Evolutionary conservation across 1,284 basidiomycete species (phyloP).

Genomic region (Cystobasidium slooffiae): DNA sequence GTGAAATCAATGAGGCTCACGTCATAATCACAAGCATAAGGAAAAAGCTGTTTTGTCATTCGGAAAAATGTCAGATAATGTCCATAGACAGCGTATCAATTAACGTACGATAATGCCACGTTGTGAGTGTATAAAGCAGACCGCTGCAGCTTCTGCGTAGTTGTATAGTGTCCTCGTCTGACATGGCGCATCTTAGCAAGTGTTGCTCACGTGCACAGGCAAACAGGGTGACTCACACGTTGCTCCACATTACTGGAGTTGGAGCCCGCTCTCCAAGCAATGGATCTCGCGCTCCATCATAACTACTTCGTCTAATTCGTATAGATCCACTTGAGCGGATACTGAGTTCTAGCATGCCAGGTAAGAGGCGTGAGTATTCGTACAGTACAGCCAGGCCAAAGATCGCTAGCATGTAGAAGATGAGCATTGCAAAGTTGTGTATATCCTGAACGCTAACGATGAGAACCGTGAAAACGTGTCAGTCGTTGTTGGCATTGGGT

Average conservation of each 20-base stretch:
- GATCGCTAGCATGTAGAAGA: conserved; percentile 35
- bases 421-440: conserved; percentile 23
- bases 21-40: conserved; percentile 44
- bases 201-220: background rate
- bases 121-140: conserved; percentile 28
- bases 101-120: conserved; percentile 36
- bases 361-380: conserved; percentile 32
- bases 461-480: background rate
- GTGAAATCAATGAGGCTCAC: background rate
- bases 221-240: conserved; percentile 13
- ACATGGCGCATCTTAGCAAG: background rate
- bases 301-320: conserved; percentile 7
- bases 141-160: conserved; percentile 11
- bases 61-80: background rate
- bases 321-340: conserved; percentile 14
- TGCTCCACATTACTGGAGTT: conserved; percentile 24
- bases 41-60: conserved; percentile 27
- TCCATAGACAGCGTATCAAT: background rate
- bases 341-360: conserved; percentile 22
- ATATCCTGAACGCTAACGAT: conserved; percentile 24
- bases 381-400: conserved; percentile 36
- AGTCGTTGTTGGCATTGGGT: background rate
- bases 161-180: conserved; percentile 23
- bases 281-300: conserved; percentile 21
- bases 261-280: conserved; percentile 21